phyloP scores from a whole-genome alignment of 768 basidiomycete genomes.

The Podaxis mareebaensis region DNA sequence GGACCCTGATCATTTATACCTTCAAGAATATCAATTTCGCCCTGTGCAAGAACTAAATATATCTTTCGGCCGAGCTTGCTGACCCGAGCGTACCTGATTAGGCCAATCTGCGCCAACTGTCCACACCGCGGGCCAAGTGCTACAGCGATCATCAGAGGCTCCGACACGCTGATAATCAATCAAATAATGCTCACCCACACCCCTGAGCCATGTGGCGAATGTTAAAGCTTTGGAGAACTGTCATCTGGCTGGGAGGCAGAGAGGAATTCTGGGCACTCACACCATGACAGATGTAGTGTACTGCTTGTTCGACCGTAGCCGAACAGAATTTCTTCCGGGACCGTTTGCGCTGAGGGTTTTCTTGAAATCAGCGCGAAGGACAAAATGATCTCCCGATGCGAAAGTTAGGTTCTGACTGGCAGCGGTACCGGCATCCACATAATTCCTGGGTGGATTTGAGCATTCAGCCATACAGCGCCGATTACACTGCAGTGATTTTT shows the following conservation, averaged over 20 bases:
- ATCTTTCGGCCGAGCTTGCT: not conserved
- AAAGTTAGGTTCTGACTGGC: conserved; percentile 56
- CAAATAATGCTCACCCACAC: conserved; percentile 38
- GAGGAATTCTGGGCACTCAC: conserved; percentile 30
- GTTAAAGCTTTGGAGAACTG: conserved; percentile 27
- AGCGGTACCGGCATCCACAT: conserved; percentile 51
- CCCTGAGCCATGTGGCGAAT: conserved; percentile 58
- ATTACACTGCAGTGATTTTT: not conserved
- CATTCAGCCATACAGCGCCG: not conserved
- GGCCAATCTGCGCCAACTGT: conserved; percentile 37
- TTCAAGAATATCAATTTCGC: conserved; percentile 56
- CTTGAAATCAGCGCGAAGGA: conserved; percentile 56
- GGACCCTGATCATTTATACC: conserved; percentile 58
- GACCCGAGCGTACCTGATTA: conserved; percentile 25
- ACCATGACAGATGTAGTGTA: conserved; percentile 56
- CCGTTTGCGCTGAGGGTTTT: conserved; percentile 46
- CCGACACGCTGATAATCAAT: conserved; percentile 9
- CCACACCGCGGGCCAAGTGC: conserved; percentile 51
- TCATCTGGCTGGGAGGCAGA: conserved; percentile 1
- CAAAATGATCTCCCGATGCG: conserved; percentile 50
- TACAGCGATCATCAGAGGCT: conserved; percentile 16
- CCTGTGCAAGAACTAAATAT: conserved; percentile 29
- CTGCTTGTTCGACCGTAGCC: conserved; percentile 51
- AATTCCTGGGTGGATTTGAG: conserved; percentile 33
- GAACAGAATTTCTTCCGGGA: conserved; percentile 59